Conservation (phyloP, 768 basidiomycete species). For the Coprinellus micaceus region DNA sequence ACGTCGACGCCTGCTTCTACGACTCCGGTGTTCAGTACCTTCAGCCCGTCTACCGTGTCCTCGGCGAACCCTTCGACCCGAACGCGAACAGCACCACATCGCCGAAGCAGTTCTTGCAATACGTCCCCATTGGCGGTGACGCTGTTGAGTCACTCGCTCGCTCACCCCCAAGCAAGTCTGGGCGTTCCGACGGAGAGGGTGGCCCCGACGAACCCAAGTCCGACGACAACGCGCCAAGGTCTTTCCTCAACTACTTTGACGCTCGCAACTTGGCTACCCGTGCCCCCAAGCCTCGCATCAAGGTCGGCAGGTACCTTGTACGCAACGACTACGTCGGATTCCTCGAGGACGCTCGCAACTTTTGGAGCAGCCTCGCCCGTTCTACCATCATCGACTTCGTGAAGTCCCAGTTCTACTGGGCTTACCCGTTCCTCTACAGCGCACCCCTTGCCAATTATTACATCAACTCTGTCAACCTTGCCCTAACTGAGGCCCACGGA, state of each 20-base stretch:
- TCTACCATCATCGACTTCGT: neutral
- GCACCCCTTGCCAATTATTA: neutral
- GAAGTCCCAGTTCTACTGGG: constrained; percentile 7
- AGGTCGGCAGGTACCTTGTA: constrained; percentile 8
- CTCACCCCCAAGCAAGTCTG: neutral
- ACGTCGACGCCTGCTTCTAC: constrained; percentile 9
- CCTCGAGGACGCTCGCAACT: neutral
- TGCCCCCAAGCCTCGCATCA: neutral
- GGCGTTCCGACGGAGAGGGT: neutral
- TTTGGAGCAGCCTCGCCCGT: constrained; percentile 1
- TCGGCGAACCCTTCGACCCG: neutral
- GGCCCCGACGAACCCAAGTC: neutral
- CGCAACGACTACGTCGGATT: neutral
- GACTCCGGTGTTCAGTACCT: constrained; percentile 6
- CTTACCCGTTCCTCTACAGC: constrained; percentile 2
- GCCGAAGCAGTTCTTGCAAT: neutral
- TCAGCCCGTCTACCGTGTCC: constrained; percentile 10
- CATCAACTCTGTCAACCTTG: constrained; percentile 9
- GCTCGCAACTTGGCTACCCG: neutral
- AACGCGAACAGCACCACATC: neutral
- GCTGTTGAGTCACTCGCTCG: neutral
- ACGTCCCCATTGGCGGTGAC: neutral
- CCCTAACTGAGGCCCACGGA: constrained; percentile 8
- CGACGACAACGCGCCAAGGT: neutral
- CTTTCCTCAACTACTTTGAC: neutral